A percentile compares a stretch with the other conserved stretches of the same genome.
These are phyloP conservation scores for Talaromyces proteolyticus DNA, from an alignment of 495 filamentous ascomycete genomes.

Conservation along the genomic window DNA sequence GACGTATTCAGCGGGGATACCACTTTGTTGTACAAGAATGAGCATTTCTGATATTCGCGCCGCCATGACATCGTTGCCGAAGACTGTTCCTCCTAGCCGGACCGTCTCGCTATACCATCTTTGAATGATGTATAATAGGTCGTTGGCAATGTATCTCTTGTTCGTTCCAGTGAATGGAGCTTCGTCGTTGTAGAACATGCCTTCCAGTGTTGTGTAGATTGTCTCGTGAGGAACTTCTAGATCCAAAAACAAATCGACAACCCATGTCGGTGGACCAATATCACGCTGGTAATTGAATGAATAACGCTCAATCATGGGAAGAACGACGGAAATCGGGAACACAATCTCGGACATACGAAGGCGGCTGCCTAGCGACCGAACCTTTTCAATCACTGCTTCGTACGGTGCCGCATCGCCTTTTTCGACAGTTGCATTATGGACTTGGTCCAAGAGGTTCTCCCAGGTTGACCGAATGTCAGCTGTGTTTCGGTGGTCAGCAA, in stretches of 20 bases:
- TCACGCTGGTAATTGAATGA: conserved; percentile 64
- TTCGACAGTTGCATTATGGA: conserved; percentile 56
- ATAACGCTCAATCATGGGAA: conserved; percentile 74
- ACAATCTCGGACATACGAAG: conserved; percentile 71
- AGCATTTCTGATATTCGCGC: conserved; percentile 40
- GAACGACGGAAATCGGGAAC: conserved; percentile 61
- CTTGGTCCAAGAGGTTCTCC: conserved; percentile 69
- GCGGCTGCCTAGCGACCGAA: conserved; percentile 71
- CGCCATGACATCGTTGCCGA: conserved; percentile 47
- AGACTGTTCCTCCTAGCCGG: conserved; percentile 44
- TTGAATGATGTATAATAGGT: conserved; percentile 56
- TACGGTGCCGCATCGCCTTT: conserved; percentile 58
- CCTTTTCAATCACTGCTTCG: conserved; percentile 67
- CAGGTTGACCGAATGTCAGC: conserved; percentile 78
- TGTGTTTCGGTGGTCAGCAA: conserved; percentile 79
- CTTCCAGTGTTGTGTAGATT: conserved; percentile 71
- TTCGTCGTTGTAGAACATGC: conserved; percentile 77
- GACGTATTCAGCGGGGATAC: conserved; percentile 23
- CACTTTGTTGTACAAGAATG: conserved; percentile 35
- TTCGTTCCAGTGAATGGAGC: conserved; percentile 70
- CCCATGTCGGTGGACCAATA: conserved; percentile 68
- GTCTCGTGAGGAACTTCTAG: conserved; percentile 70
- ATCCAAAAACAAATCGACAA: conserved; percentile 72
- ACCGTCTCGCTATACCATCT: conserved; percentile 59
- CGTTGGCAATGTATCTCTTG: conserved; percentile 51